Base-by-base conservation (phyloP, 495 filamentous ascomycete species). In the Hypoxylon trugodes region DNA sequence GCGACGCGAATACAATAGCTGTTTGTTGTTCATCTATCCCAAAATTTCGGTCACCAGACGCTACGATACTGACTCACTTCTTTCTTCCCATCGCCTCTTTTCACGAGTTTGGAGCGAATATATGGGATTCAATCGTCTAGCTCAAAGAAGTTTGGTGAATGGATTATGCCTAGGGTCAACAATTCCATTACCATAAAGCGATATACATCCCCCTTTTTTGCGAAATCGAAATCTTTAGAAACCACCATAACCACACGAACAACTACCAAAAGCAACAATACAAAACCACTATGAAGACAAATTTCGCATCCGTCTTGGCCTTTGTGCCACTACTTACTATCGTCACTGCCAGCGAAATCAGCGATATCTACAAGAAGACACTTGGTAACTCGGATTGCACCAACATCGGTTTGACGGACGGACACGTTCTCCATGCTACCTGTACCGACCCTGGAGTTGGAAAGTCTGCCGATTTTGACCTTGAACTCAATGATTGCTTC, bases 401-500 rank as follows among this genome's bases (percentile, higher is more conserved):
- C 41, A 28, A 52, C 21, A 62, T 67, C 38, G 46, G 48, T 26
- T 46, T 66, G 3, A 61, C 49, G 0, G 50, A 46, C 3, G 42
- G 52, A 2, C 56, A 61, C 35, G 8, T 54, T 12, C 63, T 66
- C 18, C 52, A 41, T 15, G 52, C 64, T 5, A 57, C 22, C 8
- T 67, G 64, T 6, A 22, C 6, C 18, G 16, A 56, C 8, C 59
- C 41, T 1, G 51, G 25, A 36, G 37, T 45, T 3, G 9, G 24
- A 1, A 15, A 3, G 10, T 24, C 2, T 7, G 7, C 15, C 0
- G 49, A 66, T 35, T 55, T 32, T 24, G 6, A 37, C 13, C 52
- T 67, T 30, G 51, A 62, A 12, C 58, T 67, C 46, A 67, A 67
- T 28, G 16, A 12, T 1, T 67, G 64, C 52, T 54, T 62, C 22